Base-by-base conservation (phyloP, 805 yeast species). In the Ogataea zsoltii region DNA sequence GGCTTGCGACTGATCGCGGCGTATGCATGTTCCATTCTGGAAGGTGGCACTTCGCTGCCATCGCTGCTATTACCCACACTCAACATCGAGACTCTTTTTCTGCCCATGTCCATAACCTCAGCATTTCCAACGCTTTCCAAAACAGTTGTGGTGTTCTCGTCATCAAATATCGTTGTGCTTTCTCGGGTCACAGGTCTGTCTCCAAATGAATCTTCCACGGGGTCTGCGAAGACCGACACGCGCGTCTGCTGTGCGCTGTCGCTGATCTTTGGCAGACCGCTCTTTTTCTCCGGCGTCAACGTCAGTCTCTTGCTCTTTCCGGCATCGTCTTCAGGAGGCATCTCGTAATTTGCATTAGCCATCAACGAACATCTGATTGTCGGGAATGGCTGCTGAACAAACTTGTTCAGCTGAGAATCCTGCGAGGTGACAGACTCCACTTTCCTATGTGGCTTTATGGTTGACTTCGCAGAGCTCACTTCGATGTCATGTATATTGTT, bases 221-320 rank as follows among this genome's bases (percentile, higher is more conserved):
- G 62, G 44, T 64, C 67, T 1, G 55, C 66, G 49, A 60, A 64
- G 9, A 56, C 40, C 4, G 65, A 60, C 7, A 38, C 33, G 29
- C 55, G 42, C 11, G 44, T 34, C n/a, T 41, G 26, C 33, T 26
- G 40, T 5, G 15, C 21, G n/a, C 18, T 31, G 2, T 14, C 13
- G 19, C 26, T 16, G 13, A 7, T 16, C 16, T 13, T 33, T 15
- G 23, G 41, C 23, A 35, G 17, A 17, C 38, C 33, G 15, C 35
- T 48, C 28, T 50, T 49, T 45, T 59, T 61, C 35, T 56, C 62
- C 2, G 62, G 64, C 12, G 65, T 60, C 42, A 61, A 33, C 44
- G 50, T 57, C 38, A 61, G 49, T 33, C 51, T 45, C 33, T 56
- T 56, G 13, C 15, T 28, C 21, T 41, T 32, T 9, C 47, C 46